Base-by-base conservation (phyloP, 129 eudicot genomes). In the Lonicera japonica region DNA sequence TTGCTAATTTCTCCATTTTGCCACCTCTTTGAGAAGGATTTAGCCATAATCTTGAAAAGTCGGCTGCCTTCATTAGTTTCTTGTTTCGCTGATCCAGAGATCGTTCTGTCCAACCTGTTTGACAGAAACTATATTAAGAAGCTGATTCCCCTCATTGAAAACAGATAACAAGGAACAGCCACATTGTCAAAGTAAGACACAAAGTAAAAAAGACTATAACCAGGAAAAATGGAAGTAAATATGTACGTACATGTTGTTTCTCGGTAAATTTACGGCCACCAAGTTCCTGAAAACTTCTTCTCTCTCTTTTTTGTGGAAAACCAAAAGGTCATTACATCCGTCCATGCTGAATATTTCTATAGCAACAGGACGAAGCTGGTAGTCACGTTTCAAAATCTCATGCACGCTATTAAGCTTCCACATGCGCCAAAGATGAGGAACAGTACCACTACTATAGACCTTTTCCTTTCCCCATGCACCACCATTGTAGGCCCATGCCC, bases 1-100 rank as follows among this genome's bases (percentile, higher is more conserved):
- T 94, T 94, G 82, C 95, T 94, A 58, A 94, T 94, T 73, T 94
- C 99, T 58, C 99, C 96, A 77, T 80, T 88, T 85, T 94, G 99
- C 99, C 99, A 94, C 79, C 96, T 85, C 73, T 94, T 94, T 51
- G 92, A 81, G 60, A 94, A 94, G 13, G 99, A 84, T 73, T 85
- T 88, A 21, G 95, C 83, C 83, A 82, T 85, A 59, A 88, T 74
- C 82, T 84, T 88, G 66, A 94, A 94, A 58, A 85, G 83, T 17
- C 94, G 94, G 75, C 94, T 71, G 34, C 94, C 94, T 62, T 85
- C 94, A 78, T 65, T 82, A 77, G 85, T 77, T 38, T 94, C 99
- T 72, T 82, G 99, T 79, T 88, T 94, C 54, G 76, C 73, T 48
- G 99, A 73, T 40, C 99, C 99, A 13, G 96, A 85, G 48, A 94